A percentile compares a stretch with the other conserved stretches of the same genome.
phyloP scores from a whole-genome alignment of 768 basidiomycete species.

The Rhodosporidiobolus odoratus region DNA sequence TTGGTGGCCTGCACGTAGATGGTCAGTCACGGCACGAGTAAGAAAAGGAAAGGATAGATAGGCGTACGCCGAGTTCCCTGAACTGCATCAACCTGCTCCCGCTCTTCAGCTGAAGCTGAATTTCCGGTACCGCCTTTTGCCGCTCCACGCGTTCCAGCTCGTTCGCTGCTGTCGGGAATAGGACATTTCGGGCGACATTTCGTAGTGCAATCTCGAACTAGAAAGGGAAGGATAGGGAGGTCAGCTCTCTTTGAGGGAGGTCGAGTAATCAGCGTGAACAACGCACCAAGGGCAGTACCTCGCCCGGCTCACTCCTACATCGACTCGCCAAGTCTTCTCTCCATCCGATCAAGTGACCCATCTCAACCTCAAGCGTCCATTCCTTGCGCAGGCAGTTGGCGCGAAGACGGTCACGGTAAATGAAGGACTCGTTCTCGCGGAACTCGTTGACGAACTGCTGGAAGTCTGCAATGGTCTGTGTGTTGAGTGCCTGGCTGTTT shows the following conservation, averaged over 20 bases:
- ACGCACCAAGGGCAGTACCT: constrained; percentile 77
- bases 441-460: constrained; percentile 36
- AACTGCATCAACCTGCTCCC: constrained; percentile 89
- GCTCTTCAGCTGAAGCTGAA: constrained; percentile 84
- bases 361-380: constrained; percentile 76
- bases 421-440: constrained; percentile 34
- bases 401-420: constrained; percentile 66
- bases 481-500: constrained; percentile 15
- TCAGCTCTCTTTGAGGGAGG: too few species aligned
- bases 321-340: constrained; percentile 90
- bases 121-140: constrained; percentile 55
- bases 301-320: constrained; percentile 81
- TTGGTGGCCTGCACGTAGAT: constrained; percentile 58
- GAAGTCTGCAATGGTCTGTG: constrained; percentile 28
- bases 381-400: constrained; percentile 85
- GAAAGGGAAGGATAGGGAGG: constrained; percentile 3
- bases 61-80: constrained; percentile 76
- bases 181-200: constrained; percentile 71
- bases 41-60: constrained; percentile 7
- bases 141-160: constrained; percentile 39
- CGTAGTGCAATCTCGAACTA: constrained; percentile 93
- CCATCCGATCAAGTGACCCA: constrained; percentile 62
- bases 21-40: neutral
- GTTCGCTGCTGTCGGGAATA: constrained; percentile 60
- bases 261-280: neutral